phyloP scores from a whole-genome alignment of 306 rosid genomes.

The Fagus crenata region DNA sequence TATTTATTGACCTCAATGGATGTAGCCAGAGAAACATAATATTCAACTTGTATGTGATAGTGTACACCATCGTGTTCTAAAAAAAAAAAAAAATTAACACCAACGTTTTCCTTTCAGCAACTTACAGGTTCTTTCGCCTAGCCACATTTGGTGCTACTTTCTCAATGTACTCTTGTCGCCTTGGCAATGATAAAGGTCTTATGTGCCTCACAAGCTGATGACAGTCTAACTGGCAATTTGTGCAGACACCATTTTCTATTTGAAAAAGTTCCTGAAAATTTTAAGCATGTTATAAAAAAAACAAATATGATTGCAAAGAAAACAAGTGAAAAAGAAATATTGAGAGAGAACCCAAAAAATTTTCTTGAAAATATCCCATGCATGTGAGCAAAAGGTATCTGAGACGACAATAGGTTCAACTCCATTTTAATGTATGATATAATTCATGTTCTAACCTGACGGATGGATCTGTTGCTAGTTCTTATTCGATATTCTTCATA shows the following conservation, averaged over 20 bases:
- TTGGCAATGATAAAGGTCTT: constrained; percentile 67
- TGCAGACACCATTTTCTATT: constrained; percentile 83
- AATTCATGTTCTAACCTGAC: constrained; percentile 58
- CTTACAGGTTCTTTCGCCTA: constrained; percentile 65
- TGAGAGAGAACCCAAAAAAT: constrained; percentile 5
- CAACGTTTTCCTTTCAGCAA: constrained; percentile 27
- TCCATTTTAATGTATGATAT: constrained; percentile 8
- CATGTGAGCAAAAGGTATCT: constrained; percentile 15
- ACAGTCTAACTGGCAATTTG: constrained; percentile 80
- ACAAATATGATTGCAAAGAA: background rate
- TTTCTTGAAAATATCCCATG: constrained; percentile 17
- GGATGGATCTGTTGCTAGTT: constrained; percentile 77
- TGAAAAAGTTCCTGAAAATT: constrained; percentile 79
- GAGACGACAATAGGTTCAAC: background rate
- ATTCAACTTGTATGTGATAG: background rate
- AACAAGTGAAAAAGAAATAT: constrained; percentile 11
- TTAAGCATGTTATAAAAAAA: constrained; percentile 20
- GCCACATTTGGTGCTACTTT: constrained; percentile 80
- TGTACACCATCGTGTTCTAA: constrained; percentile 14
- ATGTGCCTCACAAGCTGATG: constrained; percentile 76
- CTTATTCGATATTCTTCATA: constrained; percentile 84
- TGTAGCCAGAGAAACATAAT: background rate
- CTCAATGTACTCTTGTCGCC: constrained; percentile 63
- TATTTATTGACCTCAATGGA: background rate
- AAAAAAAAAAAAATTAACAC: background rate